A percentile compares a stretch with the other conserved stretches of the same genome.
phyloP scores from a whole-genome alignment of 208 protist species.

The Lotmaria passim region DNA sequence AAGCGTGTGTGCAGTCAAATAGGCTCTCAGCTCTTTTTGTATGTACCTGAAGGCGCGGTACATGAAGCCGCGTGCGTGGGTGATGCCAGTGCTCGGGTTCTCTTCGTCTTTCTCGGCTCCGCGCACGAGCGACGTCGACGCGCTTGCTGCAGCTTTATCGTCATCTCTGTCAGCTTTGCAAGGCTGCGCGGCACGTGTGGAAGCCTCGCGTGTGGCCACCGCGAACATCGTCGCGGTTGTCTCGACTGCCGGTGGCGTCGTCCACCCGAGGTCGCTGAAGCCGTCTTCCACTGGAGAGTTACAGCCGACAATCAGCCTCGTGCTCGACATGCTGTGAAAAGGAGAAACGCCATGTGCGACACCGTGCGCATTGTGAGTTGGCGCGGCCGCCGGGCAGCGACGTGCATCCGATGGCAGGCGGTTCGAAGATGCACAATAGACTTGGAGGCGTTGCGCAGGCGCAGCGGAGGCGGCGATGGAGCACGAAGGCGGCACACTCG shows the following conservation, averaged over 20 bases:
- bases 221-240: constrained; percentile 7
- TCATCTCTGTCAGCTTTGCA: no score
- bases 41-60: neutral
- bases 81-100: neutral
- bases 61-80: neutral
- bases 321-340: neutral
- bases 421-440: neutral
- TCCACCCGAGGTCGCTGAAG: neutral
- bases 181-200: neutral
- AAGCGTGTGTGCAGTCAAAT: constrained; percentile 5
- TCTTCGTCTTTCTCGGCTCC: no score
- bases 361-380: neutral
- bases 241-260: constrained; percentile 4
- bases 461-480: neutral
- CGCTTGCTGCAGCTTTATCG: no score
- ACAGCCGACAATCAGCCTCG: neutral
- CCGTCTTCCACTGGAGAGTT: neutral
- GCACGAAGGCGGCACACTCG: neutral
- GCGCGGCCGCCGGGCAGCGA: no score
- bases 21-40: neutral
- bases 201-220: neutral
- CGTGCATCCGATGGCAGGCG: neutral
- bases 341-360: neutral
- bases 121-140: no score
- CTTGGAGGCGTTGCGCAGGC: neutral